These are phyloP conservation scores for Tuber magnatum DNA, from an alignment of 495 filamentous ascomycete genomes.

Conservation along the genomic window DNA sequence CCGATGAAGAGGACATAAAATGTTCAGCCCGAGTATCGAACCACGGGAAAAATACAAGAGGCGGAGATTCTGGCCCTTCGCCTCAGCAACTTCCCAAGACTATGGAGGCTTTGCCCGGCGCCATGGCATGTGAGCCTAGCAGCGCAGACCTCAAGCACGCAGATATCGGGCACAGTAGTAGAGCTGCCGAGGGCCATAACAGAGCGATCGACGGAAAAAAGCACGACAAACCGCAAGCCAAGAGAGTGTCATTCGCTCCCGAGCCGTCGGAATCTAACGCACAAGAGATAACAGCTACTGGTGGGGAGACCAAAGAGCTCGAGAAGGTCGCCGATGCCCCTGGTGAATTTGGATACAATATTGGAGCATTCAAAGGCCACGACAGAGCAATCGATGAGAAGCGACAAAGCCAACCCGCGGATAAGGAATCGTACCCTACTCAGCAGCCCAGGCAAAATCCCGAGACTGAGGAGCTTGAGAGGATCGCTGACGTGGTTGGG, in stretches of 20 bases:
- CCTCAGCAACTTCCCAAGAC: not conserved
- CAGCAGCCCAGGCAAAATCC: not conserved
- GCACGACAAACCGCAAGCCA: not conserved
- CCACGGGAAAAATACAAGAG: not conserved
- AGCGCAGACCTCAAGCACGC: not conserved
- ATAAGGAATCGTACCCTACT: too few species aligned
- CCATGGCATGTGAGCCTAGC: not conserved
- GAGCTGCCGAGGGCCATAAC: not conserved
- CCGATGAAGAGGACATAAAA: not conserved
- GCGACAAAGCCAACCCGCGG: not conserved
- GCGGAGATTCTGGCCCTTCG: not conserved
- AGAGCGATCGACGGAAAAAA: not conserved
- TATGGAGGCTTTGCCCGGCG: not conserved
- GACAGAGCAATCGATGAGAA: slow-evolving; percentile 6
- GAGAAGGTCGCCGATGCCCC: not conserved
- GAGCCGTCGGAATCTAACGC: not conserved
- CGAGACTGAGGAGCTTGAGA: slow-evolving; percentile 11
- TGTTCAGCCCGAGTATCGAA: not conserved
- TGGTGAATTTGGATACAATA: not conserved
- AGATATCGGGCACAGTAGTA: not conserved
- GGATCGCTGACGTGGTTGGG: not conserved
- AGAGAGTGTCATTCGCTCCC: not conserved
- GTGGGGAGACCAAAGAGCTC: not conserved
- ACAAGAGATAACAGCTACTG: not conserved
- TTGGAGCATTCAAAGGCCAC: not conserved